Base-by-base conservation (phyloP, 2,329 filamentous ascomycete genomes). In the Aspergillus arachidicola region DNA sequence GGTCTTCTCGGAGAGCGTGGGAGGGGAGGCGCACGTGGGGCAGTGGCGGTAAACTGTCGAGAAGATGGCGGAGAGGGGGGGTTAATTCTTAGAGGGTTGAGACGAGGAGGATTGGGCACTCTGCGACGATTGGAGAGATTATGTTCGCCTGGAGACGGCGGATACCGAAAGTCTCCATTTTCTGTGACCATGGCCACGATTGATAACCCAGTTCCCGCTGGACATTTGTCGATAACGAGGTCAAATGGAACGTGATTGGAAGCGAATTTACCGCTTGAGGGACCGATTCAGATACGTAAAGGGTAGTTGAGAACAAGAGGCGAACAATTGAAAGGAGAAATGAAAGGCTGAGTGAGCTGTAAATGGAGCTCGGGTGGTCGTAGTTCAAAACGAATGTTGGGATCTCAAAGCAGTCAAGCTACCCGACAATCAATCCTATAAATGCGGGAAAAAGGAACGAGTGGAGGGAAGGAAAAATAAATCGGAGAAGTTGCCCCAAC, bases 121-220 rank as follows among this genome's bases (percentile, higher is more conserved):
- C 71, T 73, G 65, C 72, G 73, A 59, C 72, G 73, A 65, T 68
- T 70, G 63, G 71, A 66, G 59, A 72, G 67, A 64, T 73, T 72
- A 63, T 73, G 71, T 64, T 74, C 71, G 72, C 66, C 73, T 66
- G 68, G 62, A 64, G 69, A 69, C 66, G 72, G 71, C 66, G 72
- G 72, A 68, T 73, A 75, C 69, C 71, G 75, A 73, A 69, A 66
- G 64, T 71, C 72, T 71, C 73, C 76, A 77, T 75, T 75, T 74
- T 75, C 76, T 76, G 76, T 79, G 78, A 79, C 77, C 78, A 80
- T 80, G 75, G 78, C 76, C 78, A 79, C 78, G 71, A 71, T 63
- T 34, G 71, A 70, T 67, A 63, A 74, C 67, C 69, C 72, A 75
- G 73, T 69, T 71, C 73, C 70, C 69, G 74, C 69, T 76, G 76